These are phyloP conservation scores for Amaranthus cruentus DNA, from an alignment of 148 eudicot species.

Conservation along the genomic window DNA sequence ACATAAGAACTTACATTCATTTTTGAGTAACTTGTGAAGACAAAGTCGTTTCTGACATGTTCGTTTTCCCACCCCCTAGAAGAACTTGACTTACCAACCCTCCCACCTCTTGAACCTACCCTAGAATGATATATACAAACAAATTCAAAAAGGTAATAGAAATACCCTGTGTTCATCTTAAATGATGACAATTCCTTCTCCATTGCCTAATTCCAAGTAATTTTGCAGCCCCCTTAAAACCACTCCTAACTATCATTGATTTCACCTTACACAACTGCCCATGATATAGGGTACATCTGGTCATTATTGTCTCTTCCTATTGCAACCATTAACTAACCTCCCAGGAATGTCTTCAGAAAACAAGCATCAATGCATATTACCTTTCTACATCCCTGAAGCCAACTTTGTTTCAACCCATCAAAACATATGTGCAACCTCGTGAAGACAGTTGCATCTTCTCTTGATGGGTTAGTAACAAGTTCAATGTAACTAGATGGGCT, in stretches of 20 bases:
- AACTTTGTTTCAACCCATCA: neutral
- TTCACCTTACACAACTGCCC: neutral
- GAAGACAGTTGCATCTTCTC: neutral
- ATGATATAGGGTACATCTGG: constrained; percentile 4
- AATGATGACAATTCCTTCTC: neutral
- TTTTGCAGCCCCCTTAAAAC: neutral
- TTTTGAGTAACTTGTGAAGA: too few relatives aligned
- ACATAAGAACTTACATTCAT: too few relatives aligned
- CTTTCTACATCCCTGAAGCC: neutral
- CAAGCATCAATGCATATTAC: constrained; percentile 9
- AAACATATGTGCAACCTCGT: neutral
- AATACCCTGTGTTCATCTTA: constrained; percentile 3
- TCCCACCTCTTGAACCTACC: too few relatives aligned
- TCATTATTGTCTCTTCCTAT: constrained; percentile 1
- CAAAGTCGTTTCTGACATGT: too few relatives aligned
- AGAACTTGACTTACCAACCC: too few relatives aligned
- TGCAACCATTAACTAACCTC: neutral
- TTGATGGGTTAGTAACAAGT: neutral
- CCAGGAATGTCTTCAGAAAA: constrained; percentile 9
- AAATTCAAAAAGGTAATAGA: neutral
- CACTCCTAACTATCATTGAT: neutral
- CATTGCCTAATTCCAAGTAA: neutral
- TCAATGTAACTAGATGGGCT: neutral
- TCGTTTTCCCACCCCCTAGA: too few relatives aligned
- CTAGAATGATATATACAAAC: neutral